phyloP scores from a whole-genome alignment of 2,329 filamentous ascomycete species.

The Hypoxylon sp. region DNA sequence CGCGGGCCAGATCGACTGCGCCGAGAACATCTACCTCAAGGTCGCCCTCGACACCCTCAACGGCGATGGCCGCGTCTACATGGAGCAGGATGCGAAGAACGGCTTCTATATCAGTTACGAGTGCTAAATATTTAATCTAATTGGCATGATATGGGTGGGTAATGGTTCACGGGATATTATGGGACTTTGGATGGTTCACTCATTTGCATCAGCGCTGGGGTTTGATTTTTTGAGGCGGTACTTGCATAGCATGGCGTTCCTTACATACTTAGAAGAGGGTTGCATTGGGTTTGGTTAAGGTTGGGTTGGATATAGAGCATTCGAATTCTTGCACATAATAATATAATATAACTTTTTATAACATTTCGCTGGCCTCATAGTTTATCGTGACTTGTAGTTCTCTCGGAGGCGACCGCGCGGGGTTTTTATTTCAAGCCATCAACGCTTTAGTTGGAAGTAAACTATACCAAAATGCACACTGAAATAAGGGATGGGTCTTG shows the following conservation, averaged over 20 bases:
- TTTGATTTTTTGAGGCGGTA: conserved; percentile 23
- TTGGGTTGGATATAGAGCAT: neutral
- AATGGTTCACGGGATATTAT: neutral
- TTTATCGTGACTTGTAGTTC: neutral
- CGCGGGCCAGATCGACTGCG: conserved; percentile 49
- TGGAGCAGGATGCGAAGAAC: conserved; percentile 53
- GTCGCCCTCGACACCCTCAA: conserved; percentile 44
- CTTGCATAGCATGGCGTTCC: conserved; percentile 9
- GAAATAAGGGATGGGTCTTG: neutral
- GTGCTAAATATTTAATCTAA: conserved; percentile 19
- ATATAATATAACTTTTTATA: neutral
- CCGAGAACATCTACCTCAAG: conserved; percentile 51
- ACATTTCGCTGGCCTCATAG: neutral
- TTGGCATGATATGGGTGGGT: neutral
- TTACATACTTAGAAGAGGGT: conserved; percentile 1
- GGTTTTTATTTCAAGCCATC: neutral
- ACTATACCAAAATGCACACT: neutral
- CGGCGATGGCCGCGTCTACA: conserved; percentile 50
- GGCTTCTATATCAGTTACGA: conserved; percentile 49
- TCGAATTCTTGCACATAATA: conserved; percentile 20
- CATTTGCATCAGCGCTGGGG: conserved; percentile 33
- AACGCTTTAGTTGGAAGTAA: neutral
- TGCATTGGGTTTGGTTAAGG: neutral
- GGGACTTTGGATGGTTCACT: conserved; percentile 1
- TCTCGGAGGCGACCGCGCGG: neutral